Evolutionary conservation across 495 filamentous ascomycete genomes (phyloP).

Genomic region (Apiosordaria backusii): DNA sequence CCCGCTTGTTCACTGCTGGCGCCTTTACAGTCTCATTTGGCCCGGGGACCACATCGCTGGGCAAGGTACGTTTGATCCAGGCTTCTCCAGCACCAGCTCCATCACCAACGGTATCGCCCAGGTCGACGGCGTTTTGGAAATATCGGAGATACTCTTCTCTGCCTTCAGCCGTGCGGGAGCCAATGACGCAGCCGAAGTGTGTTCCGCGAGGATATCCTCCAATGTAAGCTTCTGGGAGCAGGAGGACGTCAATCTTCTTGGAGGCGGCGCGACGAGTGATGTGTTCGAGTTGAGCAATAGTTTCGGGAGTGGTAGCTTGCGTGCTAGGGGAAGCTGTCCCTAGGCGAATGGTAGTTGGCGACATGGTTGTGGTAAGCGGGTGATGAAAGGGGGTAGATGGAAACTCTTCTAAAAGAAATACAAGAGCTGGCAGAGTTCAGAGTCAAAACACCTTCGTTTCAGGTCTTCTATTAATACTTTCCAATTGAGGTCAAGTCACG

Average conservation of each 20-base stretch:
- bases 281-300: constrained; percentile 59
- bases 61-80: constrained; percentile 64
- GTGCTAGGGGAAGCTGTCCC: constrained; percentile 78
- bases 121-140: constrained; percentile 72
- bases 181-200: constrained; percentile 71
- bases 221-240: constrained; percentile 91
- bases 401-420: not conserved
- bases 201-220: constrained; percentile 90
- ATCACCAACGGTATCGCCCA: constrained; percentile 74
- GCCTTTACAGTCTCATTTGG: constrained; percentile 53
- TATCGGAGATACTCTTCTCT: constrained; percentile 83
- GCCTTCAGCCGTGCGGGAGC: constrained; percentile 61
- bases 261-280: constrained; percentile 51
- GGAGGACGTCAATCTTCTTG: constrained; percentile 65
- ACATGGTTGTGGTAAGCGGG: constrained; percentile 2
- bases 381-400: not conserved
- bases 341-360: constrained; percentile 53
- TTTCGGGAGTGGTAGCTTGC: constrained; percentile 57
- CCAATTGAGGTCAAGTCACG: not conserved
- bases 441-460: no score
- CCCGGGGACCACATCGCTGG: constrained; percentile 47
- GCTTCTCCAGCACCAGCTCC: constrained; percentile 61
- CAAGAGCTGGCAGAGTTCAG: not conserved
- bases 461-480: not conserved
- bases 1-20: constrained; percentile 51